Percentiles rank a stretch among this genome's conserved stretches.
phyloP scores from a whole-genome alignment of 177 flowering plant species.

The Telopea speciosissima region DNA sequence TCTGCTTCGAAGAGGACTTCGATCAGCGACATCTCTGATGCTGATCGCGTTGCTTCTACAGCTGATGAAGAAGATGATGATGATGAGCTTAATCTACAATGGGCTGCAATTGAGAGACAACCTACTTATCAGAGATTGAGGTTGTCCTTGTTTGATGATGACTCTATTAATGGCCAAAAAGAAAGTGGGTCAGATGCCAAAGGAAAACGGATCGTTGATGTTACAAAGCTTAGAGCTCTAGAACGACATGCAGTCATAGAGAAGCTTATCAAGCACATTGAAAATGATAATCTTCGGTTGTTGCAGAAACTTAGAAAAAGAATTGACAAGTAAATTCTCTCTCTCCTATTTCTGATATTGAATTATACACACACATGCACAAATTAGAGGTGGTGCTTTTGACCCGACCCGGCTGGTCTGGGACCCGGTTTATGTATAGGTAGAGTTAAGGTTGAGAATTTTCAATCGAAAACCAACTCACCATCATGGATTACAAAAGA shows the following conservation, averaged over 20 bases:
- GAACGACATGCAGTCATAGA: conserved; percentile 52
- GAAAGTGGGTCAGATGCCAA: conserved; percentile 9
- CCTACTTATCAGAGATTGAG: conserved; percentile 33
- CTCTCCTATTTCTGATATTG: too few relatives aligned
- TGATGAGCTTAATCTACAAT: conserved; percentile 23
- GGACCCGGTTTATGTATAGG: too few relatives aligned
- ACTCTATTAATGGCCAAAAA: conserved; percentile 6
- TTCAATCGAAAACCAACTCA: too few relatives aligned
- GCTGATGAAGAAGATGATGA: neutral
- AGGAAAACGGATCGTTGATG: conserved; percentile 41
- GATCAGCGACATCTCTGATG: conserved; percentile 11
- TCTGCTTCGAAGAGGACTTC: conserved; percentile 30
- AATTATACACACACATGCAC: too few relatives aligned
- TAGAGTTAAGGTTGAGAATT: too few relatives aligned
- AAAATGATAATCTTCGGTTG: conserved; percentile 52
- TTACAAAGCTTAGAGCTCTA: conserved; percentile 43
- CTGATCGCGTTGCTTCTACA: conserved; percentile 6
- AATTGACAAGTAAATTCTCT: conserved; percentile 41
- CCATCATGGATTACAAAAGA: too few relatives aligned
- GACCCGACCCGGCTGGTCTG: too few relatives aligned
- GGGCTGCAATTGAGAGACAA: conserved; percentile 45
- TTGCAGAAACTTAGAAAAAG: conserved; percentile 45
- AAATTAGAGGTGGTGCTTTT: too few relatives aligned
- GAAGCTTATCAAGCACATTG: conserved; percentile 62
- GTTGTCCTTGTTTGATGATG: conserved; percentile 29